Evolutionary conservation across 1,139 yeast species (phyloP).

Genomic region (Kluyveromyces sp.): DNA sequence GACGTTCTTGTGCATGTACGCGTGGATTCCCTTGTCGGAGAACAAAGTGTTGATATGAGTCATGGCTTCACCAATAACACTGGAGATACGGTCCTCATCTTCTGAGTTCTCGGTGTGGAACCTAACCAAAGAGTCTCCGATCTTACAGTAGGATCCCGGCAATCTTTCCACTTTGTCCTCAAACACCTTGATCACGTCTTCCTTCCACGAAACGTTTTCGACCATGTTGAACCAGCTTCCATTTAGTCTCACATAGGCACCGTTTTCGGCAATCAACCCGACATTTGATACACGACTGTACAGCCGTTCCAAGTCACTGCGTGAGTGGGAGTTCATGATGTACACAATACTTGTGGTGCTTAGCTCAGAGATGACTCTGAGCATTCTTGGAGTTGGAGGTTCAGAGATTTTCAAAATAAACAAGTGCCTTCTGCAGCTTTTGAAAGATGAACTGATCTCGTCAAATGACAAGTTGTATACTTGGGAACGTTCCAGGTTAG

Average conservation of each 20-base stretch:
- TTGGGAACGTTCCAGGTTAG: constrained; percentile 41
- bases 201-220: constrained; percentile 42
- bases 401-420: constrained; percentile 49
- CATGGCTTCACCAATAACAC: constrained; percentile 76
- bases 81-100: constrained; percentile 58
- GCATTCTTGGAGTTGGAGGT: constrained; percentile 44
- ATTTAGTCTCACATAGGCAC: constrained; percentile 55
- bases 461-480: constrained; percentile 37
- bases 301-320: constrained; percentile 56
- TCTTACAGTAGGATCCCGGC: constrained; percentile 69
- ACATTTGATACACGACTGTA: constrained; percentile 62
- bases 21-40: constrained; percentile 62
- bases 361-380: constrained; percentile 44
- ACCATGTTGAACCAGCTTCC: constrained; percentile 60
- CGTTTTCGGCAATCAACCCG: constrained; percentile 87
- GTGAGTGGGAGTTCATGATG: constrained; percentile 58
- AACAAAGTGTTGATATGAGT: constrained; percentile 78
- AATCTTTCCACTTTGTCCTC: constrained; percentile 67
- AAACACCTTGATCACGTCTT: constrained; percentile 61
- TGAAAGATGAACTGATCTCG: constrained; percentile 34
- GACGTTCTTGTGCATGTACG: constrained; percentile 61
- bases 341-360: constrained; percentile 59
- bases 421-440: constrained; percentile 38
- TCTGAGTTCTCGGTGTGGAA: constrained; percentile 69
- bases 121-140: constrained; percentile 68